Evolutionary conservation across 2,329 filamentous ascomycete genomes (phyloP).

Genomic region (Claviceps digitariae): DNA sequence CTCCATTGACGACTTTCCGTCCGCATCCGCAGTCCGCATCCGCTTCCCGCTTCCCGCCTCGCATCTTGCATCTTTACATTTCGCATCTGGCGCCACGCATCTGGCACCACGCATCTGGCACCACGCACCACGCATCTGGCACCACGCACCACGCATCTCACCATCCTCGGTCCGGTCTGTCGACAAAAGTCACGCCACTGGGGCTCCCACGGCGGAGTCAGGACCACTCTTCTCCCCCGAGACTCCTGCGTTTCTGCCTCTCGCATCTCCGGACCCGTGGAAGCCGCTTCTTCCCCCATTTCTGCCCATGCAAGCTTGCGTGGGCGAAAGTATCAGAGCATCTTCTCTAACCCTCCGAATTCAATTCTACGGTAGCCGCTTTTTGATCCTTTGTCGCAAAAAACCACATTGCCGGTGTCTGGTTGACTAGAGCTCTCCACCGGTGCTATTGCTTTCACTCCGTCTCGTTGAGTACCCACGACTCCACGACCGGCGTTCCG

Average conservation of each 20-base stretch:
- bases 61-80: background rate
- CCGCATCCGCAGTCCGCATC: background rate
- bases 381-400: background rate
- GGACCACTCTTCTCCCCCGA: background rate
- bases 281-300: background rate
- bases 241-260: background rate
- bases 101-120: too few relatives aligned
- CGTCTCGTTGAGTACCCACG: too few relatives aligned
- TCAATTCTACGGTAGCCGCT: background rate
- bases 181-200: conserved; percentile 3
- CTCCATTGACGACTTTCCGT: background rate
- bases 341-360: background rate
- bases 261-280: background rate
- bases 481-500: background rate
- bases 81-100: too few relatives aligned
- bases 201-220: conserved; percentile 1
- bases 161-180: background rate
- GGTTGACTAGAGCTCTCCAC: too few relatives aligned
- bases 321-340: background rate
- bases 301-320: background rate
- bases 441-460: too few relatives aligned
- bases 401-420: background rate
- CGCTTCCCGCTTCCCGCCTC: background rate
- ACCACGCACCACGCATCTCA: background rate
- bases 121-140: too few relatives aligned